Evolutionary conservation across 352 stramenopile genomes (phyloP).

Genomic region (Phytophthora quininea): DNA sequence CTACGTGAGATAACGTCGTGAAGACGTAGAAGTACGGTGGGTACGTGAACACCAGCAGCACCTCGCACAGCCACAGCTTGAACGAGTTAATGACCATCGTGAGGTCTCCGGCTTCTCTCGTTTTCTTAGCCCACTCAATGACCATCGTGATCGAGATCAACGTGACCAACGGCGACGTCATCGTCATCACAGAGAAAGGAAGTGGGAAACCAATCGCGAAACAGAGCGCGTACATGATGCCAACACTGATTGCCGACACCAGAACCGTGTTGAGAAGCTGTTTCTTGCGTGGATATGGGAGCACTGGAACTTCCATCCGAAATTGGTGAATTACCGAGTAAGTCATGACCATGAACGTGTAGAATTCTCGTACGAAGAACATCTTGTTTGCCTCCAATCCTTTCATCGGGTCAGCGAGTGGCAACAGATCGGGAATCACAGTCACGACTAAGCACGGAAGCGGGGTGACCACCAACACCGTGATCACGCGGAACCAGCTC

Average conservation of each 20-base stretch:
- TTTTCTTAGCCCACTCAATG: slow-evolving; percentile 11
- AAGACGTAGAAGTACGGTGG: slow-evolving; percentile 27
- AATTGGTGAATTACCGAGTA: slow-evolving; percentile 21
- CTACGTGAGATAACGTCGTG: slow-evolving; percentile 3
- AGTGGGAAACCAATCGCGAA: slow-evolving; percentile 10
- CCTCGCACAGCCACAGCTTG: slow-evolving; percentile 23
- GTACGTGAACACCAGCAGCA: slow-evolving; percentile 14
- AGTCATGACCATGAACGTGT: slow-evolving; percentile 22
- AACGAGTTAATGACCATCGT: slow-evolving; percentile 14
- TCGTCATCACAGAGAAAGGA: slow-evolving; percentile 14
- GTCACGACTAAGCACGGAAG: slow-evolving; percentile 28
- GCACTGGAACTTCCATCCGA: slow-evolving; percentile 13
- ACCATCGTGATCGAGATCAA: slow-evolving; percentile 10
- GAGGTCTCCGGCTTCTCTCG: neutral
- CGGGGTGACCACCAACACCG: slow-evolving; percentile 16
- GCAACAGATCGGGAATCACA: slow-evolving; percentile 21
- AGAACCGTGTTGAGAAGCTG: neutral
- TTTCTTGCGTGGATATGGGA: slow-evolving; percentile 1
- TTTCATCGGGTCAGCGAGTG: slow-evolving; percentile 11
- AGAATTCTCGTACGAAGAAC: slow-evolving; percentile 25
- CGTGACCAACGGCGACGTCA: slow-evolving; percentile 4
- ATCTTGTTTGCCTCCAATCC: slow-evolving; percentile 15
- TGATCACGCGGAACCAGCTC: slow-evolving; percentile 8
- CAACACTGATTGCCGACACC: neutral
- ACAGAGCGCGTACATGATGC: slow-evolving; percentile 13